These are phyloP conservation scores for Yamadazyma sp. DNA, from an alignment of 1,139 yeast genomes.

Conservation along the genomic window DNA sequence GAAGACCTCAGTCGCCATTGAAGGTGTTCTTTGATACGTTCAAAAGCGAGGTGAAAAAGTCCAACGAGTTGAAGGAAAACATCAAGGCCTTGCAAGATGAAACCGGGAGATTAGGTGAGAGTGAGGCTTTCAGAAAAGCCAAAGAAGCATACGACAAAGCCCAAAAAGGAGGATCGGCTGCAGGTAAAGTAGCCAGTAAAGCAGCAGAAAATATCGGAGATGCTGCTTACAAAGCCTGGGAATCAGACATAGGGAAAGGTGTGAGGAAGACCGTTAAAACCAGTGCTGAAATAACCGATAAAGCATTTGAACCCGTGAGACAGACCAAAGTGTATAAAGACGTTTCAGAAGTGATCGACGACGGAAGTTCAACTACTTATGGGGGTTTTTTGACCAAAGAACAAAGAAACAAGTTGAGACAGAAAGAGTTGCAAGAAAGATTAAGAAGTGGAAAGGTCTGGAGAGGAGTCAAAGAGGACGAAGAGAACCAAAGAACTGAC, in stretches of 20 bases:
- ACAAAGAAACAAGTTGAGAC: conserved; percentile 73
- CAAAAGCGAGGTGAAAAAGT: conserved; percentile 85
- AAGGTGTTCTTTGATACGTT: conserved; percentile 94
- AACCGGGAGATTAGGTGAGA: conserved; percentile 91
- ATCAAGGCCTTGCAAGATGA: conserved; percentile 96
- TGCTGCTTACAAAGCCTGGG: conserved; percentile 94
- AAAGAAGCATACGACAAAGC: conserved; percentile 91
- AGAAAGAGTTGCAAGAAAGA: conserved; percentile 53
- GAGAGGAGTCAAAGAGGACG: conserved; percentile 75
- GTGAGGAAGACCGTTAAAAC: conserved; percentile 79
- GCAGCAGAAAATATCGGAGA: conserved; percentile 95
- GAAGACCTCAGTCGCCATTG: conserved; percentile 67
- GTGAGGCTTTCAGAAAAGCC: conserved; percentile 91
- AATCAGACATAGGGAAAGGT: conserved; percentile 85
- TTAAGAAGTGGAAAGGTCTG: conserved; percentile 56
- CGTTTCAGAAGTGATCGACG: conserved; percentile 86
- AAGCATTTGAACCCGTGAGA: conserved; percentile 92
- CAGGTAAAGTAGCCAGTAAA: conserved; percentile 79
- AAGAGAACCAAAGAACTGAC: conserved; percentile 58
- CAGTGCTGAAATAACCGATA: conserved; percentile 81
- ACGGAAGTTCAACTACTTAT: conserved; percentile 82
- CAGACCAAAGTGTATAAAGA: conserved; percentile 88
- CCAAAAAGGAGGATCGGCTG: conserved; percentile 75
- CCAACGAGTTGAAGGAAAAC: conserved; percentile 84
- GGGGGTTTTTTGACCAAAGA: conserved; percentile 94